phyloP scores from a whole-genome alignment of 192 early-diverging fungal species.

The Coemansia sp. region DNA sequence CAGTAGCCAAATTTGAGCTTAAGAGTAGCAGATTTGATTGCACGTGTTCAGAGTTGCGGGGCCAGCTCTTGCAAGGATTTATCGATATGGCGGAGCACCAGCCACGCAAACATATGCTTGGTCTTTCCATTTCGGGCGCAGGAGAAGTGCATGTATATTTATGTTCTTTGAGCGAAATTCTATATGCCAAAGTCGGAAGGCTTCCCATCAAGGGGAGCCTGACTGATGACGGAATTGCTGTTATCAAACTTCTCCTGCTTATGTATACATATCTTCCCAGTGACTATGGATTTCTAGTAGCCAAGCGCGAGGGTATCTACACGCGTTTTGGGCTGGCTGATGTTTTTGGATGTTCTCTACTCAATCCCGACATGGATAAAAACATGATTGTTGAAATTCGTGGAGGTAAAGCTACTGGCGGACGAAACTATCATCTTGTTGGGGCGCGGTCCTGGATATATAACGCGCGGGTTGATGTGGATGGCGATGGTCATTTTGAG shows the following conservation, averaged over 20 bases:
- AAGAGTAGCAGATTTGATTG: not conserved
- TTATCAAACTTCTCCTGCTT: not conserved
- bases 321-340: not conserved
- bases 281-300: not conserved
- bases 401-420: not conserved
- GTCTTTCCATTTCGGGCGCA: not conserved
- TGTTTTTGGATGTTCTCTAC: not conserved
- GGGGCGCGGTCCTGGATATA: not conserved
- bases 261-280: not conserved
- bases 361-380: not conserved
- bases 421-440: not conserved
- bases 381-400: not conserved
- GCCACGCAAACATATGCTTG: slow-evolving; percentile 3
- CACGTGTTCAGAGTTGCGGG: not conserved
- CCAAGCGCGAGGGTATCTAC: not conserved
- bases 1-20: not conserved
- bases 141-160: slow-evolving; percentile 5
- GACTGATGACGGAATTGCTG: not conserved
- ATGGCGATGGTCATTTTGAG: not conserved
- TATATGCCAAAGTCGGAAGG: not conserved
- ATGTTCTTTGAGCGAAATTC: not conserved
- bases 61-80: not conserved
- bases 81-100: slow-evolving; percentile 6
- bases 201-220: not conserved
- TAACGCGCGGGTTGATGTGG: not conserved